Percentiles rank a stretch among this genome's conserved stretches.
Evolutionary conservation across 495 filamentous ascomycete species (phyloP).

Genomic region (Cercophora sp.): DNA sequence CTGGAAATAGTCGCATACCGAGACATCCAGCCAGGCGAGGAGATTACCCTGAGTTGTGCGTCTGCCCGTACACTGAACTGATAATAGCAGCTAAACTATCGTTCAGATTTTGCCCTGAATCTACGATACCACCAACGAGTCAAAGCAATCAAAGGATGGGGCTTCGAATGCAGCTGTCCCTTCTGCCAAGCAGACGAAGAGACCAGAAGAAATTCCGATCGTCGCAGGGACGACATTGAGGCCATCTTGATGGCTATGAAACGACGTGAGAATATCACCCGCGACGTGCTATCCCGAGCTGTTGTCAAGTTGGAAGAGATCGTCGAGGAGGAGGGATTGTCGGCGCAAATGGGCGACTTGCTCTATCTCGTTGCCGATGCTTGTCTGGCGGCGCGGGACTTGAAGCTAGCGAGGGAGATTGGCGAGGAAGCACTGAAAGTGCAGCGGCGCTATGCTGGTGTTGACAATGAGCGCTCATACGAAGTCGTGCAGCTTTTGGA

Average conservation of each 20-base stretch:
- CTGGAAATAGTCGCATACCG: constrained; percentile 31
- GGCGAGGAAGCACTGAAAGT: constrained; percentile 15
- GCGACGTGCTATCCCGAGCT: constrained; percentile 8
- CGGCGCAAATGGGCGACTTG: constrained; percentile 28
- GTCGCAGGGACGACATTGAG: constrained; percentile 20
- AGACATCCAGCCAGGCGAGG: constrained; percentile 28
- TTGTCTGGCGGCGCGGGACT: constrained; percentile 17
- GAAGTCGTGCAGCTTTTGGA: constrained; percentile 1
- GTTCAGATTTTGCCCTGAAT: constrained; percentile 22
- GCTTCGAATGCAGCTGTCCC: constrained; percentile 31
- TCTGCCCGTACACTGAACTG: too few species aligned
- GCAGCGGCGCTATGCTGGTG: constrained; percentile 23
- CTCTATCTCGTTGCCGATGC: constrained; percentile 21
- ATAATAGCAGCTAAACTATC: too few species aligned
- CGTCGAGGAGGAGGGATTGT: constrained; percentile 21
- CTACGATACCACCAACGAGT: constrained; percentile 21
- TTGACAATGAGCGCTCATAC: constrained; percentile 12
- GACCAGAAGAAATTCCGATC: constrained; percentile 14
- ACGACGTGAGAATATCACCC: constrained; percentile 14
- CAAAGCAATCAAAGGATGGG: constrained; percentile 26
- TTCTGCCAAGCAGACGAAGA: constrained; percentile 19
- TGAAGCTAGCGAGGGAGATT: constrained; percentile 14
- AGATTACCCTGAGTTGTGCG: constrained; percentile 30
- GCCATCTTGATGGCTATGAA: constrained; percentile 21
- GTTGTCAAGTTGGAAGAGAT: constrained; percentile 21